Conservation (phyloP, 306 rosid species). For the Inga leiocalycina region DNA sequence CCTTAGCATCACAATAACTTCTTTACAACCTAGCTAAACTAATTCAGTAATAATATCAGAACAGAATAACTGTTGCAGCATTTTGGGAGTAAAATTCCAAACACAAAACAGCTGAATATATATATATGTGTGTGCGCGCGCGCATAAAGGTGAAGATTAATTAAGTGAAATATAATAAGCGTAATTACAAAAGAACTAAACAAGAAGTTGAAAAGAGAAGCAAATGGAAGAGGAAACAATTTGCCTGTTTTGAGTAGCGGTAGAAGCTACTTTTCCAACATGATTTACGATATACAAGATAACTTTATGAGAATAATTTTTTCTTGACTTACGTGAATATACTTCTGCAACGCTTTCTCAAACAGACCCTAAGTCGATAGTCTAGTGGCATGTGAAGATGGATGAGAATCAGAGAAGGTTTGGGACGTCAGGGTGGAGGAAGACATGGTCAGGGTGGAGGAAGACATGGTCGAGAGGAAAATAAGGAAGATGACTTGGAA, state of each 20-base stretch:
- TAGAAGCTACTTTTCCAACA: too few relatives aligned
- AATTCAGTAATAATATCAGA: not conserved
- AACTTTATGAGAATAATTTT: too few relatives aligned
- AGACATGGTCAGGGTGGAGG: not conserved
- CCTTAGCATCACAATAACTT: not conserved
- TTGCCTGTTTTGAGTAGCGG: too few relatives aligned
- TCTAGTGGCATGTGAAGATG: too few relatives aligned
- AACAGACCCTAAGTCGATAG: too few relatives aligned
- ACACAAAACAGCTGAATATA: not conserved
- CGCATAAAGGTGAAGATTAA: too few relatives aligned
- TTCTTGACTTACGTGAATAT: too few relatives aligned
- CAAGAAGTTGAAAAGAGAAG: not conserved
- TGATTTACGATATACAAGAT: too few relatives aligned
- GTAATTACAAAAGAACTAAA: not conserved
- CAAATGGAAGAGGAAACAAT: too few relatives aligned
- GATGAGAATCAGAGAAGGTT: not conserved
- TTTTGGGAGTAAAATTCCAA: not conserved
- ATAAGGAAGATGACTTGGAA: not conserved
- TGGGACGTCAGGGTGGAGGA: slow-evolving; percentile 4
- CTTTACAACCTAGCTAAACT: not conserved
- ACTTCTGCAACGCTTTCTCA: too few relatives aligned
- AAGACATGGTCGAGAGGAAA: not conserved
- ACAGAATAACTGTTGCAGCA: not conserved
- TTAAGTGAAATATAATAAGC: too few relatives aligned
- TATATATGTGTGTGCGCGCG: accelerated